These are phyloP conservation scores for Saccharomycopsis sp. DNA, from an alignment of 805 yeast genomes.

Conservation along the genomic window DNA sequence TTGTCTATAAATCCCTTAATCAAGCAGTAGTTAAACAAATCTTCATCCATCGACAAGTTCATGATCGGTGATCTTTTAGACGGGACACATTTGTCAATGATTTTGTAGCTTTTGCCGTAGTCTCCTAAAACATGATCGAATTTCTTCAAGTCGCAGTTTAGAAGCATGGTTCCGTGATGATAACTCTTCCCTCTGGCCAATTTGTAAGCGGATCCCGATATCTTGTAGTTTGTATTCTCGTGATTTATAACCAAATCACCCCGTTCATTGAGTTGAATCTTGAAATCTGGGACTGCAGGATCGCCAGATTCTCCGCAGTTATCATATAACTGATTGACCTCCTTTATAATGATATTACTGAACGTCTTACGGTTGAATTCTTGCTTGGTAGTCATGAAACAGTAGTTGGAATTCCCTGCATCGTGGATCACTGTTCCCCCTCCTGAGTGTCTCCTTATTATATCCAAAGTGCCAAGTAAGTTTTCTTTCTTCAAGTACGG, in stretches of 20 bases:
- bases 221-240: slow-evolving; percentile 40
- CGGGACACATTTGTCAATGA: slow-evolving; percentile 47
- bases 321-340: slow-evolving; percentile 27
- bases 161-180: slow-evolving; percentile 95
- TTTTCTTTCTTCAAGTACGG: slow-evolving; percentile 25
- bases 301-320: neutral
- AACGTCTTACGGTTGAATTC: slow-evolving; percentile 57
- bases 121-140: slow-evolving; percentile 55
- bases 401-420: slow-evolving; percentile 78
- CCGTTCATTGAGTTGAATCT: slow-evolving; percentile 50
- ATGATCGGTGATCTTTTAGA: slow-evolving; percentile 79
- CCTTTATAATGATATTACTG: slow-evolving; percentile 41
- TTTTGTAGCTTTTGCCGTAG: slow-evolving; percentile 29
- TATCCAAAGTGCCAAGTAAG: slow-evolving; percentile 39
- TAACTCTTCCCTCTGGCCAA: slow-evolving; percentile 74
- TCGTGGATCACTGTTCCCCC: slow-evolving; percentile 99
- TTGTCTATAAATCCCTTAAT: slow-evolving; percentile 14
- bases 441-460: slow-evolving; percentile 78
- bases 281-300: slow-evolving; percentile 12
- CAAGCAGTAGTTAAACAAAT: slow-evolving; percentile 4
- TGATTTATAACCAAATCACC: slow-evolving; percentile 60
- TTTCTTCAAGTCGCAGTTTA: slow-evolving; percentile 55
- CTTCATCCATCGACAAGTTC: slow-evolving; percentile 39
- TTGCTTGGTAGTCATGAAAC: slow-evolving; percentile 64
- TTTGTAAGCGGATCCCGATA: slow-evolving; percentile 92